Evolutionary conservation across 148 eudicot genomes (phyloP).

Genomic region (Diospyros lotus): DNA sequence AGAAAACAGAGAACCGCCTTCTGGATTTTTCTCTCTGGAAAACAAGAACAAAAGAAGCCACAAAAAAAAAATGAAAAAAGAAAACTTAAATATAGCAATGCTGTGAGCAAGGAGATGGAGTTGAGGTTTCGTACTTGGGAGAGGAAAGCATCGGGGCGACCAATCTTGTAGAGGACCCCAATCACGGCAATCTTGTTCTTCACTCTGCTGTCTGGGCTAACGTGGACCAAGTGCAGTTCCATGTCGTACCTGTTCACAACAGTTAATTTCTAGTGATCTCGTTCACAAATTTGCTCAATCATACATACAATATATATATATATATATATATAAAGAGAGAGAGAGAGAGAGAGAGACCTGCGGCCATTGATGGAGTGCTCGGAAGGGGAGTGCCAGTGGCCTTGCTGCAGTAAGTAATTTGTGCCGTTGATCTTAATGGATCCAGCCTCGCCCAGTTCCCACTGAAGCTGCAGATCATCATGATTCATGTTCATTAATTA

Average conservation of each 20-base stretch:
- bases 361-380: slow-evolving; percentile 60
- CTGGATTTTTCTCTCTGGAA: no score
- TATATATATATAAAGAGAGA: neutral
- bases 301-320: no score
- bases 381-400: slow-evolving; percentile 78
- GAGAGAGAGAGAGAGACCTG: slow-evolving; percentile 28
- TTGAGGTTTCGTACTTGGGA: slow-evolving; percentile 27
- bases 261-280: neutral
- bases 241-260: slow-evolving; percentile 35
- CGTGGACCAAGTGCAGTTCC: slow-evolving; percentile 70
- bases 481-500: no score
- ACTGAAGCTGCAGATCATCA: slow-evolving; percentile 31
- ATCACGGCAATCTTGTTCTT: slow-evolving; percentile 40
- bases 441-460: slow-evolving; percentile 42
- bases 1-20: no score
- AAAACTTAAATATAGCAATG: no score
- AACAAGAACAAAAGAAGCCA: no score
- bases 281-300: no score
- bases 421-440: slow-evolving; percentile 41
- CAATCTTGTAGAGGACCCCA: slow-evolving; percentile 46
- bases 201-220: slow-evolving; percentile 20
- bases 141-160: slow-evolving; percentile 48
- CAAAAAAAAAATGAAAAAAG: no score
- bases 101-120: no score
- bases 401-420: slow-evolving; percentile 35